These are phyloP conservation scores for Lagenidium sp. DNA, from an alignment of 352 stramenopile genomes.

Conservation along the genomic window DNA sequence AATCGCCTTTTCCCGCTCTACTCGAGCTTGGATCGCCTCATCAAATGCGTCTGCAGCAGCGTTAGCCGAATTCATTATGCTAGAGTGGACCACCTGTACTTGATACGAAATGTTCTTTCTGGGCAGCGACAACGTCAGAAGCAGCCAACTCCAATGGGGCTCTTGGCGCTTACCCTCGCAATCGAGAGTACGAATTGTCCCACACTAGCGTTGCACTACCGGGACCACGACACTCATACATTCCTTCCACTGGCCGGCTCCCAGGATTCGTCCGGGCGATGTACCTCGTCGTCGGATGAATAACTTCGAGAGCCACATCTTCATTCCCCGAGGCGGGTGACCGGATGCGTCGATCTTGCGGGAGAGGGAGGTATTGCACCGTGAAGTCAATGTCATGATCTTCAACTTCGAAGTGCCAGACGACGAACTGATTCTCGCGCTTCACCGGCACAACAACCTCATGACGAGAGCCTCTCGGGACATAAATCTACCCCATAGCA, in stretches of 20 bases:
- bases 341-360: constrained; percentile 12
- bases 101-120: constrained; percentile 79
- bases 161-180: constrained; percentile 61
- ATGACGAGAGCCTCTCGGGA: constrained; percentile 36
- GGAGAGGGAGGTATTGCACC: constrained; percentile 34
- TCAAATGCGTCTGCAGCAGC: constrained; percentile 63
- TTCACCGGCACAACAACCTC: constrained; percentile 40
- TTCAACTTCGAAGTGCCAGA: constrained; percentile 80
- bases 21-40: constrained; percentile 47
- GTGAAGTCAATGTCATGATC: constrained; percentile 78
- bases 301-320: constrained; percentile 33
- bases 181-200: constrained; percentile 78
- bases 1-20: constrained; percentile 9
- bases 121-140: neutral
- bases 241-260: constrained; percentile 49
- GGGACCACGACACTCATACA: constrained; percentile 45
- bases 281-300: constrained; percentile 60
- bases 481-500: constrained; percentile 12
- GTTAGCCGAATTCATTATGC: constrained; percentile 65
- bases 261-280: constrained; percentile 26
- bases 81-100: constrained; percentile 49
- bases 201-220: constrained; percentile 56
- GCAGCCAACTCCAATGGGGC: neutral
- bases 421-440: constrained; percentile 44
- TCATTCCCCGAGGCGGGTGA: constrained; percentile 5